Evolutionary conservation across 2,329 filamentous ascomycete species (phyloP).

Genomic region (Aciculosporium take): DNA sequence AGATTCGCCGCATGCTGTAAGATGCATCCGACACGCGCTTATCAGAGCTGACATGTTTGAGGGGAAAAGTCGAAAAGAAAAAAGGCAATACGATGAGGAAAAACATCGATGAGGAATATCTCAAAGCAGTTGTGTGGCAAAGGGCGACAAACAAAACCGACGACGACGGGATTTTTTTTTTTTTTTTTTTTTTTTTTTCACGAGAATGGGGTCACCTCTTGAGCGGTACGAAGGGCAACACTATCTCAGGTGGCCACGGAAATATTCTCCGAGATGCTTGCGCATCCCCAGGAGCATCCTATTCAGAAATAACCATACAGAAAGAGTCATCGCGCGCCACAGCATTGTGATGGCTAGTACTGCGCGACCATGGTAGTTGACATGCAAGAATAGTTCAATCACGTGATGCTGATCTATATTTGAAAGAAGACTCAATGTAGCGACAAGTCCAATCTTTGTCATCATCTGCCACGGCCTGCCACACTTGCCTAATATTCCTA

Average conservation of each 20-base stretch:
- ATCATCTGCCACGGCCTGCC: too few species aligned
- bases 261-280: neutral
- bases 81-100: too few species aligned
- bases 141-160: neutral
- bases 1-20: constrained; percentile 67
- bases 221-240: too few species aligned
- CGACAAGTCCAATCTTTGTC: neutral
- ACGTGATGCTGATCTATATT: neutral
- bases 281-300: neutral
- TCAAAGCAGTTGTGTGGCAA: neutral
- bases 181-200: too few species aligned
- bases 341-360: neutral
- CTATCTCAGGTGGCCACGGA: neutral
- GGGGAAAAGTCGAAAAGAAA: neutral
- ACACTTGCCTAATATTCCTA: too few species aligned
- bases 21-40: neutral
- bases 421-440: neutral
- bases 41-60: neutral
- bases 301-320: neutral
- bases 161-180: too few species aligned
- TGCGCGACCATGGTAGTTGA: neutral
- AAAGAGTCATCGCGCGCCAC: neutral
- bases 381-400: neutral
- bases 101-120: neutral
- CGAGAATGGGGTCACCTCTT: too few species aligned